These are phyloP conservation scores for Fagopyrum homotropicum DNA, from an alignment of 148 eudicot species.

Conservation along the genomic window DNA sequence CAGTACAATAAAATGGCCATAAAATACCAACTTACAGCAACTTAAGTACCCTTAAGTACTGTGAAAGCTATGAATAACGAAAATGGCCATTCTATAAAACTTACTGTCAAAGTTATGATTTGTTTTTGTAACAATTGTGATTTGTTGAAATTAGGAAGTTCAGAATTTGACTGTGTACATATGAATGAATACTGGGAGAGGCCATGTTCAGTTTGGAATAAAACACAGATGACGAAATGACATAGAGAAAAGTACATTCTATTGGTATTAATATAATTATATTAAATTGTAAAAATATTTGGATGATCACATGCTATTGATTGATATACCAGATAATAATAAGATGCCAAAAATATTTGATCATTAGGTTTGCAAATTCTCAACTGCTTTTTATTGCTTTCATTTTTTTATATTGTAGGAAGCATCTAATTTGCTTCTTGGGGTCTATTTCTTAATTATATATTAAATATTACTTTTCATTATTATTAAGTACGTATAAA, in stretches of 20 bases:
- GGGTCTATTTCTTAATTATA: not conserved
- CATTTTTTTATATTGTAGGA: not conserved
- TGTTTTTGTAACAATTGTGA: too few species aligned
- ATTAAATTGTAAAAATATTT: not conserved
- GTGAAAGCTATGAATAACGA: too few species aligned
- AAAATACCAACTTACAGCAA: too few species aligned
- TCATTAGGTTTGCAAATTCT: conserved; percentile 11
- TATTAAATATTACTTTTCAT: not conserved
- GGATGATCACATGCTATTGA: conserved; percentile 1
- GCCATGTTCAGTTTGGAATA: too few species aligned
- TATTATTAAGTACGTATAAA: not conserved
- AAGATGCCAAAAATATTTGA: conserved; percentile 6
- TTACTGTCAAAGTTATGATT: too few species aligned
- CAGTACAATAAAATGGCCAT: too few species aligned
- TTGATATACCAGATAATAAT: not conserved
- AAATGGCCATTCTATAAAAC: too few species aligned
- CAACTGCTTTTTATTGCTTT: conserved; percentile 2
- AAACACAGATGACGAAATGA: too few species aligned
- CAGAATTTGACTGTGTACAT: too few species aligned
- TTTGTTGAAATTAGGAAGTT: too few species aligned
- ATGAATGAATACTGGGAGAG: too few species aligned
- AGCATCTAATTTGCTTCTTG: conserved; percentile 8
- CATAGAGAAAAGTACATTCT: not conserved
- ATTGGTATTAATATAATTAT: not conserved
- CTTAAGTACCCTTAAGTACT: too few species aligned